Evolutionary conservation across 805 yeast species (phyloP).

Genomic region (Candida ulmi): DNA sequence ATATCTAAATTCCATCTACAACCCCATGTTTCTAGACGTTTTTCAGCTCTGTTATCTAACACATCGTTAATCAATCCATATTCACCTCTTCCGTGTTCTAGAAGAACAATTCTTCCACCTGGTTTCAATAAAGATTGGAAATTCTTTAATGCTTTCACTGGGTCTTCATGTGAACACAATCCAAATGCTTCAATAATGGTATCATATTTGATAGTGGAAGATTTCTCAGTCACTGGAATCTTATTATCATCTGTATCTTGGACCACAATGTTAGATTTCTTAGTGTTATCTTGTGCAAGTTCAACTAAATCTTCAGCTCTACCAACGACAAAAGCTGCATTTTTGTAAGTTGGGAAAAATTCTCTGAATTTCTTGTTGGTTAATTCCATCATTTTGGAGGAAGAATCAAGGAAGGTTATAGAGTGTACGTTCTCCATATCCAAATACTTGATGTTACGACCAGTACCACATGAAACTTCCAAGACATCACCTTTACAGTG

Average conservation of each 20-base stretch:
- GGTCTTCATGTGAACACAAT: conserved; percentile 92
- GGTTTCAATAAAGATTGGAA: conserved; percentile 74
- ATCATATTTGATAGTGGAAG: conserved; percentile 60
- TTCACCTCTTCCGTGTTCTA: conserved; percentile 90
- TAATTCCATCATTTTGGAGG: conserved; percentile 78
- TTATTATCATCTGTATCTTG: conserved; percentile 21
- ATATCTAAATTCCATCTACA: conserved; percentile 97
- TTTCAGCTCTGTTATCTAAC: conserved; percentile 76
- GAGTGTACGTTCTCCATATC: conserved; percentile 57
- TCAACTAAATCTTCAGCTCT: conserved; percentile 75
- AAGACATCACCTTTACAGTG: conserved; percentile 83
- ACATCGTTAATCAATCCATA: conserved; percentile 73
- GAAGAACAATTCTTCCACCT: conserved; percentile 78
- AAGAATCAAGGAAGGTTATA: conserved; percentile 81
- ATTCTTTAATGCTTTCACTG: conserved; percentile 72
- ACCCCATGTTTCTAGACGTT: conserved; percentile 88
- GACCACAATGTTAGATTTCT: conserved; percentile 13
- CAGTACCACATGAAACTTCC: conserved; percentile 95
- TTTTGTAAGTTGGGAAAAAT: conserved; percentile 56
- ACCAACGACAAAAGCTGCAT: conserved; percentile 86
- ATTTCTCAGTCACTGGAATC: conserved; percentile 20
- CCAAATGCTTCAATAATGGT: conserved; percentile 94
- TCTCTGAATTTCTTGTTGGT: conserved; percentile 69
- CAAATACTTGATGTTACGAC: conserved; percentile 79
- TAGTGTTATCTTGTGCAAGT: conserved; percentile 36